Conservation (phyloP, 768 basidiomycete species). For the Kwoniella botswanensis region DNA sequence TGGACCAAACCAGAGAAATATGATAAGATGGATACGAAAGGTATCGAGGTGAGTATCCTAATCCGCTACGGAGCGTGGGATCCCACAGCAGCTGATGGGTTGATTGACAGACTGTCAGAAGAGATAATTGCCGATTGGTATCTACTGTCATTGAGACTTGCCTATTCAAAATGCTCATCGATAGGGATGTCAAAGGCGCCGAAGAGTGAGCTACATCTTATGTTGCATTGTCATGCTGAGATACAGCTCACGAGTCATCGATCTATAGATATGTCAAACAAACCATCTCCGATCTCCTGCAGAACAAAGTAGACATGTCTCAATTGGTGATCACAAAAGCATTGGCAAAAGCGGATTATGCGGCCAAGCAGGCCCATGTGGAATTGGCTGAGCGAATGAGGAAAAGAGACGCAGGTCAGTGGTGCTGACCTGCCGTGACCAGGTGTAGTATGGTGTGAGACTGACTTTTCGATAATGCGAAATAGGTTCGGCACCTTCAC, state of each 20-base stretch:
- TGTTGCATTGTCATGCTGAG: background rate
- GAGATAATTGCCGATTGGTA: constrained; percentile 98
- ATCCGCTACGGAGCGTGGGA: background rate
- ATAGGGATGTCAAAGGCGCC: constrained; percentile 89
- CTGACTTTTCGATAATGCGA: too few relatives aligned
- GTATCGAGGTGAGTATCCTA: constrained; percentile 77
- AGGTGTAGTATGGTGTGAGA: too few relatives aligned
- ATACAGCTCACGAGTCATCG: background rate
- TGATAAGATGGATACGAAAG: constrained; percentile 99
- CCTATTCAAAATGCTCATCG: constrained; percentile 95
- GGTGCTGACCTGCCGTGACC: too few relatives aligned
- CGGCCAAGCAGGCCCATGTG: constrained; percentile 93
- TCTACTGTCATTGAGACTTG: constrained; percentile 98
- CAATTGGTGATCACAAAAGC: constrained; percentile 99
- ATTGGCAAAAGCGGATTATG: constrained; percentile 90
- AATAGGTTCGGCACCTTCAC: constrained; percentile 88
- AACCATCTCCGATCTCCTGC: constrained; percentile 87
- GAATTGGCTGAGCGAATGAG: constrained; percentile 96
- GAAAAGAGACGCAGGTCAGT: constrained; percentile 83
- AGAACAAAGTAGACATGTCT: constrained; percentile 98
- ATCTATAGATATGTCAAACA: constrained; percentile 82
- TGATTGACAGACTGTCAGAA: constrained; percentile 78
- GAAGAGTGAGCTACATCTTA: constrained; percentile 70
- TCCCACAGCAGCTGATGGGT: background rate
- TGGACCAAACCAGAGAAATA: constrained; percentile 96